A percentile compares a stretch with the other conserved stretches of the same genome.
Evolutionary conservation across 2,329 filamentous ascomycete genomes (phyloP).

Genomic region (Ophiostoma pallidulum): DNA sequence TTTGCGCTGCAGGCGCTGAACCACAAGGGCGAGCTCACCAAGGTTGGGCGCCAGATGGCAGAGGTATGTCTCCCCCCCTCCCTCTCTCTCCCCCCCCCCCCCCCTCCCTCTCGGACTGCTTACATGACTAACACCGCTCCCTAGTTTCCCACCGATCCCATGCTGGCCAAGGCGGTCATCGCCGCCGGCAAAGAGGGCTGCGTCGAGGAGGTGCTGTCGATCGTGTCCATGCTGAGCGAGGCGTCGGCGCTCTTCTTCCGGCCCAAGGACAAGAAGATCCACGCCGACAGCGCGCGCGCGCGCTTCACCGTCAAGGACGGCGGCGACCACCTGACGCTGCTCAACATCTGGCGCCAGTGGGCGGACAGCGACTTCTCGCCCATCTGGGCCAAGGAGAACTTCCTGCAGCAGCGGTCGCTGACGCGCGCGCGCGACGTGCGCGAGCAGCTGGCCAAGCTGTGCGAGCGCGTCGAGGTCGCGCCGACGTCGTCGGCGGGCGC

Average conservation of each 20-base stretch:
- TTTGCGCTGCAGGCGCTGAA: conserved; percentile 88
- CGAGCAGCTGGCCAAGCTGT: conserved; percentile 84
- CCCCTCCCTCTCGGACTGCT: no score
- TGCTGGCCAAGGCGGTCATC: conserved; percentile 81
- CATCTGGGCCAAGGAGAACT: conserved; percentile 88
- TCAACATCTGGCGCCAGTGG: conserved; percentile 96
- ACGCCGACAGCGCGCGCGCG: conserved; percentile 81
- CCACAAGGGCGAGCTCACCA: conserved; percentile 79
- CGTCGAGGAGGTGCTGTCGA: conserved; percentile 82
- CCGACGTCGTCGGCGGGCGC: conserved; percentile 60
- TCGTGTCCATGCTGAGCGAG: conserved; percentile 91
- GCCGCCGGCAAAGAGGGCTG: conserved; percentile 86
- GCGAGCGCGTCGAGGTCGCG: conserved; percentile 82
- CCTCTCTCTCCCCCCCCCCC: no score
- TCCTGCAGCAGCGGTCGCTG: conserved; percentile 81
- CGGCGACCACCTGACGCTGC: conserved; percentile 77
- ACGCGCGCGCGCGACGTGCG: conserved; percentile 83
- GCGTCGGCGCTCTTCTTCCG: conserved; percentile 84
- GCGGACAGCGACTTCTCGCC: conserved; percentile 82
- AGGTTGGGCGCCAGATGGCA: conserved; percentile 85
- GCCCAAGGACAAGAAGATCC: conserved; percentile 94
- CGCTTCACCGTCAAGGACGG: conserved; percentile 86
- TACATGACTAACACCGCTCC: no score
- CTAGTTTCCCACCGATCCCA: conserved; percentile 58
- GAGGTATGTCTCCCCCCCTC: no score